Evolutionary conservation across 768 basidiomycete genomes (phyloP), one percentile per base, ranked within the genome.

Genomic region (Pholiota molesta): DNA sequence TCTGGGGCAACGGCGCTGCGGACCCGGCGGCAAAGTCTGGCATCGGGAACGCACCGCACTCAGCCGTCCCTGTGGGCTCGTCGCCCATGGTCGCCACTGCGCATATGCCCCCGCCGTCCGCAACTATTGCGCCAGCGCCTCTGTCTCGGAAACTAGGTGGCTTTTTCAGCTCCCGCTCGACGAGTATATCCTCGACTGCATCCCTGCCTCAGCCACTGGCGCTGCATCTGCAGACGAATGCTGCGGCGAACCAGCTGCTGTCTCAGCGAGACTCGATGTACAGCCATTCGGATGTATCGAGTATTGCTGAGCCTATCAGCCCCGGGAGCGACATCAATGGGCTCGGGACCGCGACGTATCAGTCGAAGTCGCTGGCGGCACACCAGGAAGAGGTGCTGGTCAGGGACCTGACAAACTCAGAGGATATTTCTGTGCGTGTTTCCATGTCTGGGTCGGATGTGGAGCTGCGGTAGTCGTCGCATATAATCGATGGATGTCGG

Each of bases 141-240:
- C 75, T 87, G n/a, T 74, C 86, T 35, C 81, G 82, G 67, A 92
- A 90, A 75, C 68, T 93, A 47, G 89, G 89, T 4, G 87, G 86
- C 9, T 86, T 92, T 72, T 92, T 92, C 70, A 77, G 82, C 59
- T 79, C 86, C 29, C 78, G 87, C 62, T 75, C 75, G 5, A 9
- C 42, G 21, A 87, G 84, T 67, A 73, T 82, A 42, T 81, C 86
- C 17, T 87, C 86, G 40, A 61, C 60, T 71, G 52, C 61, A 19
- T 37, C 47, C 19, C 59, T 16, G 59, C 68, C 21, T 29, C 65
- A 52, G 23, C 42, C 57, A 2, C 57, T 54, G 49, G 64, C 71
- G 16, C 73, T 75, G 7, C 74, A 71, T 31, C 60, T 77, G 56
- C 77, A 77, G 58, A 69, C 73, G 63, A 69, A 73, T 59, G 66